Conservation (phyloP, 1,284 basidiomycete genomes). For the Sporisorium graminicola region DNA sequence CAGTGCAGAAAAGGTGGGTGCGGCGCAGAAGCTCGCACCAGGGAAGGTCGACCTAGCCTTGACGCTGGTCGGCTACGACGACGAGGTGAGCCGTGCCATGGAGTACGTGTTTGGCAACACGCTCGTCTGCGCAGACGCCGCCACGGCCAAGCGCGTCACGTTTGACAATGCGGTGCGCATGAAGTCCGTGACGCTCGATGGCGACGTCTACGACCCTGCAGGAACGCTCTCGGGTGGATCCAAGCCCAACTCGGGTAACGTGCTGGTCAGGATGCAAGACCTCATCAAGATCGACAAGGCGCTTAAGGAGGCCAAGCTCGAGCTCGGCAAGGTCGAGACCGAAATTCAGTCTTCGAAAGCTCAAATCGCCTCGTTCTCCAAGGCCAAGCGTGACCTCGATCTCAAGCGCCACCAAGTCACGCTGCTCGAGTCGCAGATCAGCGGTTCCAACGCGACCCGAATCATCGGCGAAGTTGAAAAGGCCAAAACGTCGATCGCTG, state of each 20-base stretch:
- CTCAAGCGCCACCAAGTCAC: conserved; percentile 88
- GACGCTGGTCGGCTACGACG: conserved; percentile 85
- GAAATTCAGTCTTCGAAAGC: conserved; percentile 75
- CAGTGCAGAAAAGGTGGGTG: conserved; percentile 80
- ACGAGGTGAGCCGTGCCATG: conserved; percentile 89
- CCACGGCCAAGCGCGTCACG: conserved; percentile 88
- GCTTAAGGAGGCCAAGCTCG: conserved; percentile 73
- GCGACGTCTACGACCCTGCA: conserved; percentile 96
- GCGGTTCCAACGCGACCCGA: conserved; percentile 86
- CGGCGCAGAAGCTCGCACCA: conserved; percentile 79
- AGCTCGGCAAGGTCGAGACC: conserved; percentile 75
- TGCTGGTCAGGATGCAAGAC: conserved; percentile 88
- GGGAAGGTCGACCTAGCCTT: conserved; percentile 88
- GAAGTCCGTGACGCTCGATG: conserved; percentile 90
- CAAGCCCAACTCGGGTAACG: conserved; percentile 79
- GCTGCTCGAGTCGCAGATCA: conserved; percentile 86
- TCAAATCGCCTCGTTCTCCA: conserved; percentile 77
- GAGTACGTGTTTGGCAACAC: conserved; percentile 94
- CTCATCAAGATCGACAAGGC: conserved; percentile 77
- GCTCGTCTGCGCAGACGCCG: conserved; percentile 89
- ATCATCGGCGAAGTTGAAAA: conserved; percentile 84
- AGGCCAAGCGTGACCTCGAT: conserved; percentile 80
- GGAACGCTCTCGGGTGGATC: conserved; percentile 94
- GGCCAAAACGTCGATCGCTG: conserved; percentile 77
- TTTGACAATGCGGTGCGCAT: conserved; percentile 81